Base-by-base conservation (phyloP, 2,329 filamentous ascomycete species). In the Ophiosphaerella korrae region DNA sequence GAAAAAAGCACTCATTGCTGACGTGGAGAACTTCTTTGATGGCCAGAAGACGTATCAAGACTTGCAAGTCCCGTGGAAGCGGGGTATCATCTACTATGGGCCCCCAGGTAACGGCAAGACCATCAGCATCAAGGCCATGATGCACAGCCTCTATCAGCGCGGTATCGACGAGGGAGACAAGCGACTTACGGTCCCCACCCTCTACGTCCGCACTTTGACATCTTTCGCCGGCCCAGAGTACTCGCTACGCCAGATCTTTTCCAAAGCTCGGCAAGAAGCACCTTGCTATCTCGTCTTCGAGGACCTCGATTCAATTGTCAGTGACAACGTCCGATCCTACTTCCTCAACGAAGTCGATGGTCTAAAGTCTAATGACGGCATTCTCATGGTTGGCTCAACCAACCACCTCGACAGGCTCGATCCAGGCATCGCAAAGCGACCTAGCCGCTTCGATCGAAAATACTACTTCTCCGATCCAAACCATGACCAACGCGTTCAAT, bases 311-410 rank as follows among this genome's bases (percentile, higher is more conserved):
- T 85, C 82, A 7, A 80, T 89, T 31, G 81, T 90, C 38, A 79
- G 78, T 9, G 82, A 86, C 46, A 57, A 66, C 2, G 83, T 87
- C 12, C 78, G 87, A 24, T 84, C 81, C 45, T 89, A 88, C 75
- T 90, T 90, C 72, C 77, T 89, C 41, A 90, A 89, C 65, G 86
- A 89, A 69, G 83, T 89, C 3, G 87, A 90, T 55, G 87, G 87
- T 0, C 80, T 90, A 9, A 82, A 84, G 60, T 81, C 78, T 55
- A 90, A 90, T 57, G 84, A 89, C 57, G 87, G 87, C 9, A 88
- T 89, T 45, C 81, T 89, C 60, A 87, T 90, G 74, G 78, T 88
- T 24, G 85, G 83, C 26, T 84, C 81, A 45, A 88, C 86, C 0
- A 88, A 88, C 62, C 77, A 80, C 57, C 77, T 89, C 5, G 86